These are phyloP conservation scores for Phalaenopsis hybrid DNA, from an alignment of 116 monocot species.

Conservation along the genomic window DNA sequence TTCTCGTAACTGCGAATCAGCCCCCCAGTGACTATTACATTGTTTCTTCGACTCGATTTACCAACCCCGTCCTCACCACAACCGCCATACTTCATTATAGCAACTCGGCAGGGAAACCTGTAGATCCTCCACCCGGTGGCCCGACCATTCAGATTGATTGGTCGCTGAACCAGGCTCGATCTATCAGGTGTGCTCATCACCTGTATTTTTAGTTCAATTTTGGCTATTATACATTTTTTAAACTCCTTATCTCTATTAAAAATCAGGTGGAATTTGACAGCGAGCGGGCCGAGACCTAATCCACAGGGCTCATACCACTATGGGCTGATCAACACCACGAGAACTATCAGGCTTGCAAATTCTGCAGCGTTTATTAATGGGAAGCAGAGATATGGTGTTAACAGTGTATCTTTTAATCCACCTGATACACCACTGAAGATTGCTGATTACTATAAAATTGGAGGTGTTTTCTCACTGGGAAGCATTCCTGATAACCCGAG, in stretches of 20 bases:
- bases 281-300: constrained; percentile 78
- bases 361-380: constrained; percentile 59
- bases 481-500: constrained; percentile 66
- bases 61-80: constrained; percentile 37
- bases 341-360: constrained; percentile 74
- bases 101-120: constrained; percentile 26
- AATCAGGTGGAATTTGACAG: constrained; percentile 76
- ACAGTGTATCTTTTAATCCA: constrained; percentile 70
- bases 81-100: constrained; percentile 65
- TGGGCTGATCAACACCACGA: constrained; percentile 47
- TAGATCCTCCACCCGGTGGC: constrained; percentile 43
- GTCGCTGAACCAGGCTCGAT: constrained; percentile 79
- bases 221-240: no score
- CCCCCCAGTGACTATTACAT: constrained; percentile 57
- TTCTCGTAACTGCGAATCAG: constrained; percentile 71
- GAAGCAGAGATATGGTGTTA: constrained; percentile 76
- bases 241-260: background rate
- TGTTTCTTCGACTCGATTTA: constrained; percentile 52
- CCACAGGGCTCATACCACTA: constrained; percentile 94
- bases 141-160: constrained; percentile 65
- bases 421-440: constrained; percentile 81
- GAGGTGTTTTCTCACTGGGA: constrained; percentile 57
- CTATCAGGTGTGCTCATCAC: constrained; percentile 41
- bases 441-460: constrained; percentile 73
- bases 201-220: background rate